Evolutionary conservation across 352 stramenopile genomes (phyloP).

Genomic region (Phytophthora kernoviae): DNA sequence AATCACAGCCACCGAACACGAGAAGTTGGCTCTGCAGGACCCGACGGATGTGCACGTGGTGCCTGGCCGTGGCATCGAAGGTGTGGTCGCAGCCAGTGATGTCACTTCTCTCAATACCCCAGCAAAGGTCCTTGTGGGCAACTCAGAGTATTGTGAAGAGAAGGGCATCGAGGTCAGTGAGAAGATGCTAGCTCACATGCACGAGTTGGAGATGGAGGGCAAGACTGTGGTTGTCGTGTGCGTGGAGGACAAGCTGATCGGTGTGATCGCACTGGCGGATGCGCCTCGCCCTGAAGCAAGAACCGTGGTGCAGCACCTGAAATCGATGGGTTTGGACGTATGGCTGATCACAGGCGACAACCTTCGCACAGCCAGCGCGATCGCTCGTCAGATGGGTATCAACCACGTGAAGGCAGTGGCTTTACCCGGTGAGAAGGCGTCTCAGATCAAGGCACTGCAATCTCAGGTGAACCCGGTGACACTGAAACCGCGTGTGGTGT

Average conservation of each 20-base stretch:
- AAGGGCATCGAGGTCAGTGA: slow-evolving; percentile 66
- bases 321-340: slow-evolving; percentile 82
- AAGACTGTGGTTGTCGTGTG: slow-evolving; percentile 87
- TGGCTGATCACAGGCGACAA: slow-evolving; percentile 94
- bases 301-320: slow-evolving; percentile 73
- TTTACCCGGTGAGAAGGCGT: slow-evolving; percentile 94
- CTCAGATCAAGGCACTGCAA: slow-evolving; percentile 89
- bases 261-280: slow-evolving; percentile 80
- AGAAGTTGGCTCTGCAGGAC: slow-evolving; percentile 77
- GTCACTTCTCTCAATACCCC: slow-evolving; percentile 20
- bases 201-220: slow-evolving; percentile 82
- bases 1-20: slow-evolving; percentile 69
- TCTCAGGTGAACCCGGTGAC: slow-evolving; percentile 72
- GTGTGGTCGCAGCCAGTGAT: slow-evolving; percentile 41
- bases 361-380: slow-evolving; percentile 87
- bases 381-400: slow-evolving; percentile 91
- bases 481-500: slow-evolving; percentile 81
- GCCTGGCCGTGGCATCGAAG: slow-evolving; percentile 80
- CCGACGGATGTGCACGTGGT: slow-evolving; percentile 77
- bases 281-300: slow-evolving; percentile 76
- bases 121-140: slow-evolving; percentile 74
- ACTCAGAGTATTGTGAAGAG: slow-evolving; percentile 81
- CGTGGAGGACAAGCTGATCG: slow-evolving; percentile 68
- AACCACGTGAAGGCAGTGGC: slow-evolving; percentile 87
- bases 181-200: slow-evolving; percentile 77